Base-by-base conservation (phyloP, 805 yeast genomes). In the Candida fluviatilis region DNA sequence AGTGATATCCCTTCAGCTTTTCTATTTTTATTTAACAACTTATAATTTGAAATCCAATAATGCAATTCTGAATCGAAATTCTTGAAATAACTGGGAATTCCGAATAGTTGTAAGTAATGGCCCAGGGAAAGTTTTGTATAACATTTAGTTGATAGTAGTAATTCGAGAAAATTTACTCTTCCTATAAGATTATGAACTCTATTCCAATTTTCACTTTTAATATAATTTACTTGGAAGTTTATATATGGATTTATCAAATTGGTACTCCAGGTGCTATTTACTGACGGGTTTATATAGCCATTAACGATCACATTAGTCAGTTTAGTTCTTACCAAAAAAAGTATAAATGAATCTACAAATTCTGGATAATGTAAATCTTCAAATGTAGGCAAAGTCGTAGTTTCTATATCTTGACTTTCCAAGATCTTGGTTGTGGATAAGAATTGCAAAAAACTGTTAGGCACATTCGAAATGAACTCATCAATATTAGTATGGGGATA, bases 141-240 rank as follows among this genome's bases (percentile, higher is more conserved):
- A 7, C 74, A 68, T 4, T 60, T 49, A 31, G 48, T 50, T 30
- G 64, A 63, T 4, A 71, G 31, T 3, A 79, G 13, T 15, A 79
- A 33, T 5, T 63, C 40, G 4, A 67, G 34, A 48, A 80, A 78
- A 1, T 41, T 39, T 1, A 40, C 39, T 5, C 55, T 50, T 0
- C 82, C 82, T 2, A 78, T 44, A 1, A 56, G 21, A 2, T 40
- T 42, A 40, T 61, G 73, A 0, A 79, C 31, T 2, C 50, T 43
- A 21, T 64, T 64, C 78, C 85, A 80, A 2, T 52, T 43, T 3
- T 59, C 47, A 3, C 63, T 51, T 41, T 76, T 78, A 14, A 82
- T 43, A 2, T 54, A 37, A 13, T 64, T 57, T 2, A 66, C 64
- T 17, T 58, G 57, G n/a, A 68, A 56, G 42, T 52, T 58, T 2